Evolutionary conservation across 306 rosid species (phyloP).

Genomic region (Sechiopsis laciniata): DNA sequence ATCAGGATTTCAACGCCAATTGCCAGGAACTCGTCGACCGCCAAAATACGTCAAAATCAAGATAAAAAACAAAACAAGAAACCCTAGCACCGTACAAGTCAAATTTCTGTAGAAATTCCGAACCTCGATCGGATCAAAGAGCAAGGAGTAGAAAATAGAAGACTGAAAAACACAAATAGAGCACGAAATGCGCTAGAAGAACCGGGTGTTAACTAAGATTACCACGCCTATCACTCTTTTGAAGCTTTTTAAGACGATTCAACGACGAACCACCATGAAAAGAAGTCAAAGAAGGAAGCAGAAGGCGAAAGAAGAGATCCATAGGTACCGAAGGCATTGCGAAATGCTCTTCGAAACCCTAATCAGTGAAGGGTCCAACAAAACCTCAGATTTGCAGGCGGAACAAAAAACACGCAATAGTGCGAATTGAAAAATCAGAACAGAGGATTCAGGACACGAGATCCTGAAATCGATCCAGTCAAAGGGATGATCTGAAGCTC

Average conservation of each 20-base stretch:
- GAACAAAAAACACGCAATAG: slow-evolving; percentile 10
- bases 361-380: slow-evolving; percentile 11
- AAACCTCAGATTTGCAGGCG: slow-evolving; percentile 19
- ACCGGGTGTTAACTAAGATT: slow-evolving; percentile 70
- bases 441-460: neutral
- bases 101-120: slow-evolving; percentile 16
- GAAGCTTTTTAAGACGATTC: slow-evolving; percentile 69
- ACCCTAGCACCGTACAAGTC: slow-evolving; percentile 19
- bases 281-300: slow-evolving; percentile 37
- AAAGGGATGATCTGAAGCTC: neutral
- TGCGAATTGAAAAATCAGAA: neutral
- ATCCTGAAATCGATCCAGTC: neutral
- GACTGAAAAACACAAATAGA: neutral
- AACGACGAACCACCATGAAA: slow-evolving; percentile 56
- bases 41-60: slow-evolving; percentile 23
- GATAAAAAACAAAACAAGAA: slow-evolving; percentile 10
- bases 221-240: slow-evolving; percentile 79
- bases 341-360: slow-evolving; percentile 83
- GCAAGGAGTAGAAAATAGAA: slow-evolving; percentile 24
- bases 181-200: neutral
- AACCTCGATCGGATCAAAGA: slow-evolving; percentile 24
- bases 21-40: slow-evolving; percentile 6
- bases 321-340: slow-evolving; percentile 60
- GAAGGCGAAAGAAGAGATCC: slow-evolving; percentile 31
- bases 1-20: neutral